Evolutionary conservation across 257 asterid species (phyloP).

Genomic region (Primulina eburnea): DNA sequence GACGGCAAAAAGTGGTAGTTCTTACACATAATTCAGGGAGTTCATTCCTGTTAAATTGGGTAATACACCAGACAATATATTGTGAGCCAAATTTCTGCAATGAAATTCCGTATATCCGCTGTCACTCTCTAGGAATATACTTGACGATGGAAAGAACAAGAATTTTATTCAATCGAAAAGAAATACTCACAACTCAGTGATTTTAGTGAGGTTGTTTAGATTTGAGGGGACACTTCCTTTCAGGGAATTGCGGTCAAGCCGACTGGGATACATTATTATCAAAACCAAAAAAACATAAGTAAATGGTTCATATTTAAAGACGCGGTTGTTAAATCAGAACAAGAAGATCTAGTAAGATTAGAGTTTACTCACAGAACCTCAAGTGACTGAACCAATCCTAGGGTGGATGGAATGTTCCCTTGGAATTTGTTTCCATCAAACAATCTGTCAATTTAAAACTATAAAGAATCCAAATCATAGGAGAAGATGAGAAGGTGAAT

Average conservation of each 20-base stretch:
- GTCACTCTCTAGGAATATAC: not conserved
- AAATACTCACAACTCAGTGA: conserved; percentile 69
- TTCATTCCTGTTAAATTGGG: conserved; percentile 79
- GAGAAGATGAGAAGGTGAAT: not conserved
- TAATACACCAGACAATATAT: conserved; percentile 59
- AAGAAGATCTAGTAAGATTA: conserved; percentile 11
- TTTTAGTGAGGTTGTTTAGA: conserved; percentile 69
- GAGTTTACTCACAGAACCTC: conserved; percentile 89
- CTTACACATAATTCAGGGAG: conserved; percentile 81
- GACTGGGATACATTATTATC: conserved; percentile 41
- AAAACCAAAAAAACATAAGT: not conserved
- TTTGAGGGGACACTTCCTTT: conserved; percentile 53
- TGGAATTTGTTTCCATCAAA: conserved; percentile 71
- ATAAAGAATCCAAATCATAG: conserved; percentile 11
- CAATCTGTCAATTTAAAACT: conserved; percentile 39
- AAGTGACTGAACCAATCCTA: conserved; percentile 69
- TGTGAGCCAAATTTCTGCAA: conserved; percentile 79
- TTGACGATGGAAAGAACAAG: not conserved
- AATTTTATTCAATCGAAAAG: conserved; percentile 10
- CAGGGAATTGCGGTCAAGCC: conserved; percentile 78
- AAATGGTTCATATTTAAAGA: conserved; percentile 11
- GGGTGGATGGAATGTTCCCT: conserved; percentile 70
- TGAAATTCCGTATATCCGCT: not conserved
- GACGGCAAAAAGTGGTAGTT: not conserved
- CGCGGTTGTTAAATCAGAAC: conserved; percentile 4